phyloP scores from a whole-genome alignment of 2,329 filamentous ascomycete species.

The Aspergillus fumigatiaffinis region DNA sequence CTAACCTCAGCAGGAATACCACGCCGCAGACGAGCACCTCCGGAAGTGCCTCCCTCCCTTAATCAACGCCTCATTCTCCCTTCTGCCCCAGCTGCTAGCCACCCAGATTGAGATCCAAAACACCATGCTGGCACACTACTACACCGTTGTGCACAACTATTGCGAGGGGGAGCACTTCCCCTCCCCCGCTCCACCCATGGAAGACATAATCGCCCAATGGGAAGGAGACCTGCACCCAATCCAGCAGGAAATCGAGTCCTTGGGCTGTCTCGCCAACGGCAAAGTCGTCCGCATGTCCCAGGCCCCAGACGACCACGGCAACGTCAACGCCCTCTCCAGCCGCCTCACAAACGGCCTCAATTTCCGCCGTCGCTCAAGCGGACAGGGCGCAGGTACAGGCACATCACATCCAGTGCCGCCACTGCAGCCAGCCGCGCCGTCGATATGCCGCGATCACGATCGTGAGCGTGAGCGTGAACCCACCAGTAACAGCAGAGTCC shows the following conservation, averaged over 20 bases:
- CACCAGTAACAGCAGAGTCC: conserved; percentile 23
- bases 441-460: neutral
- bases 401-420: conserved; percentile 19
- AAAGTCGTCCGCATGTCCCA: conserved; percentile 46
- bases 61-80: conserved; percentile 64
- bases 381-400: conserved; percentile 12
- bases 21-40: conserved; percentile 70
- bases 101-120: conserved; percentile 74
- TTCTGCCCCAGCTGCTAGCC: conserved; percentile 69
- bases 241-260: conserved; percentile 63
- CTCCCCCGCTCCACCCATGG: conserved; percentile 68
- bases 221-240: conserved; percentile 59
- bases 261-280: conserved; percentile 62
- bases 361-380: conserved; percentile 36
- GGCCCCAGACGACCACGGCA: conserved; percentile 13
- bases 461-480: neutral
- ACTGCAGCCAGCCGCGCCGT: neutral
- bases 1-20: conserved; percentile 57
- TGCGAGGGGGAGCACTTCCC: conserved; percentile 66
- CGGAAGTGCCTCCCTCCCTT: conserved; percentile 68
- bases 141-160: conserved; percentile 71
- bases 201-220: conserved; percentile 66
- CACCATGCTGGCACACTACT: conserved; percentile 70
- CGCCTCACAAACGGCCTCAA: conserved; percentile 25
- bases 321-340: conserved; percentile 44